phyloP scores from a whole-genome alignment of 768 basidiomycete genomes.

The Tremella fuciformis region DNA sequence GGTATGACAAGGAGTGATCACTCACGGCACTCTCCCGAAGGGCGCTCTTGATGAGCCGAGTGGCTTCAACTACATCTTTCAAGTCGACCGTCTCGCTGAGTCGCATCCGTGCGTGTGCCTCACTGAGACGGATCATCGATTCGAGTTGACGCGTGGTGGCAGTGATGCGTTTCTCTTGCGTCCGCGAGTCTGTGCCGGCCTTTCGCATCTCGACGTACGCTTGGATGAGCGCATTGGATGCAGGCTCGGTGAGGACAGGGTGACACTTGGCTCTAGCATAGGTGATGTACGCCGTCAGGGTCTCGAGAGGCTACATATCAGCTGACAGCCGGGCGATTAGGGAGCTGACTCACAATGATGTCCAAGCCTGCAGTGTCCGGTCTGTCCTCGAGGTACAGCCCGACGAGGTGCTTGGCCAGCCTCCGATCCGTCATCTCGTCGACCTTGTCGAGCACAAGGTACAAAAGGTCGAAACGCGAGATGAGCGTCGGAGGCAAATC shows the following conservation, averaged over 20 bases:
- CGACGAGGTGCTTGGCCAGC: slow-evolving; percentile 88
- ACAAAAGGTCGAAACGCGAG: slow-evolving; percentile 93
- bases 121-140: slow-evolving; percentile 91
- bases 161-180: slow-evolving; percentile 88
- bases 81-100: slow-evolving; percentile 83
- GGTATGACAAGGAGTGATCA: slow-evolving; percentile 5
- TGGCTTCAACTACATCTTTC: slow-evolving; percentile 83
- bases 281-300: slow-evolving; percentile 89
- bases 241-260: slow-evolving; percentile 80
- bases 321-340: background rate
- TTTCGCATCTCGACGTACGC: slow-evolving; percentile 93
- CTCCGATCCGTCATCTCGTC: slow-evolving; percentile 82
- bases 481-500: slow-evolving; percentile 96
- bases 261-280: slow-evolving; percentile 82
- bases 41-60: slow-evolving; percentile 92
- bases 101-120: slow-evolving; percentile 95
- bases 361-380: slow-evolving; percentile 67
- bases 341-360: slow-evolving; percentile 62
- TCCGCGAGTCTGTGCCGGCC: slow-evolving; percentile 80
- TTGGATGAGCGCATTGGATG: slow-evolving; percentile 74
- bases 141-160: slow-evolving; percentile 97
- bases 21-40: slow-evolving; percentile 66
- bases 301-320: slow-evolving; percentile 69
- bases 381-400: slow-evolving; percentile 86
- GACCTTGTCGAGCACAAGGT: slow-evolving; percentile 90